Conservation (phyloP, 306 rosid species). For the Rosa persica region DNA sequence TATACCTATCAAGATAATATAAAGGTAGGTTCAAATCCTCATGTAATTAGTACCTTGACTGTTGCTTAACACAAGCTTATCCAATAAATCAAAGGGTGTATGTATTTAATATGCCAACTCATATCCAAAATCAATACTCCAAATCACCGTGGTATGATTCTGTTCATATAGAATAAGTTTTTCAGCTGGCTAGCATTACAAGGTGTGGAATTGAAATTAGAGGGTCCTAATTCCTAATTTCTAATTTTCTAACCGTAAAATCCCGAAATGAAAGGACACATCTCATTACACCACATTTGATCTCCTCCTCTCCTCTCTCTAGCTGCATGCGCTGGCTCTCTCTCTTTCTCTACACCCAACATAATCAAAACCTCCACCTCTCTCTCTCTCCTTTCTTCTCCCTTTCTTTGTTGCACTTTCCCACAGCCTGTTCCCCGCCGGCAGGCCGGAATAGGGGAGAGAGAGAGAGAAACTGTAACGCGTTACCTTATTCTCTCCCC, state of each 20-base stretch:
- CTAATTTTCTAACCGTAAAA: slow-evolving; percentile 16
- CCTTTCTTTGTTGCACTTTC: slow-evolving; percentile 9
- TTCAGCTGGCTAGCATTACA: background rate
- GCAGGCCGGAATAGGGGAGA: slow-evolving; percentile 45
- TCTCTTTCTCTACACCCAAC: slow-evolving; percentile 12
- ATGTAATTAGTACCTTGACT: background rate
- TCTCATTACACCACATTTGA: slow-evolving; percentile 42
- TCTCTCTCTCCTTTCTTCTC: background rate
- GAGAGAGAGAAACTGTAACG: background rate
- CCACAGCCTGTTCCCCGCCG: slow-evolving; percentile 43
- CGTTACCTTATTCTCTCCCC: slow-evolving; percentile 11
- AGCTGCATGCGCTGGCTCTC: background rate
- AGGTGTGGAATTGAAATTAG: background rate
- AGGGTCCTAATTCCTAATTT: background rate
- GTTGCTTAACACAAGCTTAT: background rate
- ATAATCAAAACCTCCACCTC: background rate
- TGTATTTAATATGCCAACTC: background rate
- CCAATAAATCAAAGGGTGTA: background rate
- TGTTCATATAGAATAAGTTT: background rate
- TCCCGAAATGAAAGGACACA: slow-evolving; percentile 40
- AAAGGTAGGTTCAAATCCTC: background rate
- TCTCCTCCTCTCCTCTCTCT: slow-evolving; percentile 26
- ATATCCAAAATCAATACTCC: background rate
- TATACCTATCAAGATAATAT: background rate
- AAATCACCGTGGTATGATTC: background rate